Evolutionary conservation across 176 grass and related monocot species (phyloP), one percentile per base, ranked within the genome.

Genomic region (Oryza coarctata): DNA sequence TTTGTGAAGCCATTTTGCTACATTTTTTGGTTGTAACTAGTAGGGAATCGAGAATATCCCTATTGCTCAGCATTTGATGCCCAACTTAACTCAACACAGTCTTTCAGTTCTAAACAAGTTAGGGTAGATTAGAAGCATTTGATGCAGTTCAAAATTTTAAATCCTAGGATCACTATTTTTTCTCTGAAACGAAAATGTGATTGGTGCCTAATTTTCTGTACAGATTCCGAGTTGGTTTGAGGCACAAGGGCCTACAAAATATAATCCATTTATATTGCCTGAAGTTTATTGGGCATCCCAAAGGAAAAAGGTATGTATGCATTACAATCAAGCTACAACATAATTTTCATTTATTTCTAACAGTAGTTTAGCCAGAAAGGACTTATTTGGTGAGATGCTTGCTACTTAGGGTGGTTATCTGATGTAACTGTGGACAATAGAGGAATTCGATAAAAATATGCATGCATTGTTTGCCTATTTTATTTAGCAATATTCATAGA

Each of bases 141-240:
- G 29, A 25, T 77, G 26, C 28, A 78, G 29, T 67, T 49, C 45
- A 49, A 6, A 49, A 49, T 15, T 49, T 68, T 82, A 5, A 70
- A 32, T 58, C 5, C 5, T 4, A 52, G 1, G 7, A 60, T 20
- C 6, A 7, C 50, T 30, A 33, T 33, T 81, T 80, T 68, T 80
- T 77, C 52, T 66, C 23, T 68, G 6, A 64, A 65, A 39, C 26
- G 18, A 30, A 32, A 40, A 82, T 60, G 2, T 82, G 45, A 78
- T 28, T 18, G 34, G 0, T 63, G n/a, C 8, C 22, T 62, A 35
- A 67, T 82, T 70, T 67, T 71, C 5, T 71, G 5, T 85, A 75
- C 85, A 99, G 96, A 95, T 99, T 92, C 96, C 96, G 63, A 91
- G 83, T 82, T 99, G 91, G 91, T 88, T 95, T 77, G 90, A 99